A percentile compares a stretch with the other conserved stretches of the same genome.
These are phyloP conservation scores for Acer negundo DNA, from an alignment of 345 rosid genomes.

Conservation along the genomic window DNA sequence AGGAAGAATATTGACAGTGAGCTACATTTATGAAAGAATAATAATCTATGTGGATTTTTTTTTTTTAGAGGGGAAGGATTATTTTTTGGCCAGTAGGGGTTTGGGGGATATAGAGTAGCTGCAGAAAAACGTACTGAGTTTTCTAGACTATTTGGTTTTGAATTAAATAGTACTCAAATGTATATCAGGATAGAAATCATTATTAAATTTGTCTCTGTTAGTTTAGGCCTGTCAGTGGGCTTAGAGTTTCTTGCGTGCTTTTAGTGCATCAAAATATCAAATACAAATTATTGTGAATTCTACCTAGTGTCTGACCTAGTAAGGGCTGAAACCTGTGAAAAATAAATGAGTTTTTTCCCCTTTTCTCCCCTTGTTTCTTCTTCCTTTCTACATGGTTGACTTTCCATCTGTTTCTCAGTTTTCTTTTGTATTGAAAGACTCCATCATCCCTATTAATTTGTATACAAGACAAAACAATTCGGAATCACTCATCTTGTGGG, in stretches of 20 bases:
- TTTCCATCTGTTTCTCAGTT: slow-evolving; percentile 1
- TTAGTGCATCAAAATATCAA: background rate
- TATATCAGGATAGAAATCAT: background rate
- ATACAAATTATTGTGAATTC: background rate
- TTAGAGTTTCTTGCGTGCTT: background rate
- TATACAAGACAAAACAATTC: background rate
- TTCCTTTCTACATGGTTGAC: background rate
- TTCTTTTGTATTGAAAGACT: background rate
- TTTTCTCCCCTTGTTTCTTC: background rate
- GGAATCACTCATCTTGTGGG: background rate
- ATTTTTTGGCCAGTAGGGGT: background rate
- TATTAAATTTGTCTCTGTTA: background rate
- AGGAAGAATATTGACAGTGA: slow-evolving; percentile 3
- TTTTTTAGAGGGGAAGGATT: background rate
- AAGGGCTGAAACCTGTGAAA: slow-evolving; percentile 4
- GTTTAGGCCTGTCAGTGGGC: slow-evolving; percentile 1
- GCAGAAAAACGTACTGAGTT: background rate
- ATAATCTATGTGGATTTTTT: background rate
- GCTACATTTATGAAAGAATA: background rate
- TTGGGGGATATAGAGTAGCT: background rate
- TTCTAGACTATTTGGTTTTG: background rate
- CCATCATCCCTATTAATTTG: background rate
- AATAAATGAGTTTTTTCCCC: background rate
- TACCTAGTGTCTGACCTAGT: background rate
- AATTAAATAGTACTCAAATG: background rate